phyloP scores from a whole-genome alignment of 805 yeast species.

The Candida xyloterini region DNA sequence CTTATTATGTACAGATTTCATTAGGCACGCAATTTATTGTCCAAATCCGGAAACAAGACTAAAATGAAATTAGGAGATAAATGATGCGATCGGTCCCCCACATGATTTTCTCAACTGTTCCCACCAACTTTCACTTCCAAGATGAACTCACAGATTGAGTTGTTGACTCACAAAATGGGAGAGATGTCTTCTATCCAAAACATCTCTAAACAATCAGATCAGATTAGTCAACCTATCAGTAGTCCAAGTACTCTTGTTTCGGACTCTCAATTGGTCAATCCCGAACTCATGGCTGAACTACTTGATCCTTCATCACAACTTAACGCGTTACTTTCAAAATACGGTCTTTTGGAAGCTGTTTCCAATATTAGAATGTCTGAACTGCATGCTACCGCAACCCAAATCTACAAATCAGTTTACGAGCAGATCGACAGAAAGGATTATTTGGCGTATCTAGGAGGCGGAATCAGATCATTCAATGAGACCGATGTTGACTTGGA shows the following conservation, averaged over 20 bases:
- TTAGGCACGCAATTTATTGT: not conserved
- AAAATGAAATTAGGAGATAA: constrained; percentile 4
- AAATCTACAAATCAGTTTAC: constrained; percentile 33
- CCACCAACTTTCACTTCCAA: not conserved
- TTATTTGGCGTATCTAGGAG: constrained; percentile 27
- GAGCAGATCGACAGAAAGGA: constrained; percentile 20
- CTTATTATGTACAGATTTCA: not conserved
- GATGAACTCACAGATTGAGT: not conserved
- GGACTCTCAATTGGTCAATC: not conserved
- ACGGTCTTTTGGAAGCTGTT: constrained; percentile 2
- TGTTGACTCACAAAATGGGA: not conserved
- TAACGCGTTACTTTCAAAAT: constrained; percentile 1
- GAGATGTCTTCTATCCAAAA: not conserved
- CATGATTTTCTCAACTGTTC: not conserved
- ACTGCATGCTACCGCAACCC: constrained; percentile 27
- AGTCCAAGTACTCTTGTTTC: constrained; percentile 5
- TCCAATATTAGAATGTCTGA: constrained; percentile 9
- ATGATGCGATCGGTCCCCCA: not conserved
- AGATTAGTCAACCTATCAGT: not conserved
- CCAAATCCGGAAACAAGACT: constrained; percentile 8
- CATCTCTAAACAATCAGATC: not conserved
- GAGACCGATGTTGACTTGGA: constrained; percentile 35
- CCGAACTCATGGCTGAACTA: not conserved
- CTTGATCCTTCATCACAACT: constrained; percentile 6
- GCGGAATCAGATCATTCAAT: constrained; percentile 20